These are phyloP conservation scores for Ogataea trehalophila DNA, from an alignment of 805 yeast species.

Conservation along the genomic window DNA sequence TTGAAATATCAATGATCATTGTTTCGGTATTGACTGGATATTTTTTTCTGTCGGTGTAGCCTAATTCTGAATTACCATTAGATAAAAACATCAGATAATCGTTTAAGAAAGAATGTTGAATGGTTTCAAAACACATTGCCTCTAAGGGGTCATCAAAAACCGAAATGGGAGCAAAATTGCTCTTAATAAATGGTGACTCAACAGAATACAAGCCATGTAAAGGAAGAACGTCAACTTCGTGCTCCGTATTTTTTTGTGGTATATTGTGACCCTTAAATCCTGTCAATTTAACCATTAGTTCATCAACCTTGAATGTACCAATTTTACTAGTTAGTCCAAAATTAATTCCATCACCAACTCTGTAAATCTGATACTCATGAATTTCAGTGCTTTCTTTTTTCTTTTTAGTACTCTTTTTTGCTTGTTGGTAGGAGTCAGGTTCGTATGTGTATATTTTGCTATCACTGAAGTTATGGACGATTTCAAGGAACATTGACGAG, in stretches of 20 bases:
- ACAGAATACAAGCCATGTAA: constrained; percentile 24
- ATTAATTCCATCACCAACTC: constrained; percentile 33
- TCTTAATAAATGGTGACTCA: constrained; percentile 28
- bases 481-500: constrained; percentile 28
- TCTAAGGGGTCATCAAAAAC: constrained; percentile 34
- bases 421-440: constrained; percentile 5
- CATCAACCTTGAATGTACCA: constrained; percentile 29
- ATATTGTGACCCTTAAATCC: constrained; percentile 6
- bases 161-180: constrained; percentile 21
- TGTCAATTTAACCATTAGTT: constrained; percentile 25
- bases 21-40: constrained; percentile 43
- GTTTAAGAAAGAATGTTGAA: constrained; percentile 35
- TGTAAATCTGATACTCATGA: constrained; percentile 29
- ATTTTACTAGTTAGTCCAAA: constrained; percentile 41
- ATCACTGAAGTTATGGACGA: constrained; percentile 30
- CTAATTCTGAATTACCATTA: constrained; percentile 21
- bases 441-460: constrained; percentile 14
- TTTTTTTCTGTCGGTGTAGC: constrained; percentile 32
- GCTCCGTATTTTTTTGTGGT: constrained; percentile 1
- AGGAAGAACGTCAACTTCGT: constrained; percentile 25
- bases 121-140: constrained; percentile 30
- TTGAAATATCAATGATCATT: constrained; percentile 67
- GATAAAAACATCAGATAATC: constrained; percentile 36
- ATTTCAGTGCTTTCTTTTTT: constrained; percentile 10
- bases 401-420: constrained; percentile 7